A percentile compares a stretch with the other conserved stretches of the same genome.
Evolutionary conservation across 129 eudicot genomes (phyloP).

Genomic region (Mikania micrantha): DNA sequence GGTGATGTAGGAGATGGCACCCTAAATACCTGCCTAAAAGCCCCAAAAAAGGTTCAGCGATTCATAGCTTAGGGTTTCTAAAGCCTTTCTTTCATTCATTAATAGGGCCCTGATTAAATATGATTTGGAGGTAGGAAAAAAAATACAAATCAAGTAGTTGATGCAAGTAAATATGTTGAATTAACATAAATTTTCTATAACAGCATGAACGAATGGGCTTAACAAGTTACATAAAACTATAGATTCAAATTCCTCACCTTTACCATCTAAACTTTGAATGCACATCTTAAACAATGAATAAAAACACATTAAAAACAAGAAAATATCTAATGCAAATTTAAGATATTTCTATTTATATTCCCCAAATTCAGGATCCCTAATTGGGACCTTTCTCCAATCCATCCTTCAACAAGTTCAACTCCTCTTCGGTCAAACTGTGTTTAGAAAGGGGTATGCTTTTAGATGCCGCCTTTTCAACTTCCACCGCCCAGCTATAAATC

Average conservation of each 20-base stretch:
- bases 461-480: conserved; percentile 55
- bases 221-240: conserved; percentile 24
- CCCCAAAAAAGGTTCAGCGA: too few relatives aligned
- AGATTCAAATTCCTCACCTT: conserved; percentile 22
- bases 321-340: conserved; percentile 14
- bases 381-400: conserved; percentile 43
- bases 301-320: conserved; percentile 6
- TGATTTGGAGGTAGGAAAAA: neutral
- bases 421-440: conserved; percentile 79
- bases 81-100: too few relatives aligned
- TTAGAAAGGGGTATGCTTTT: conserved; percentile 37
- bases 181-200: conserved; percentile 26
- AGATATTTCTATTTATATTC: conserved; percentile 33
- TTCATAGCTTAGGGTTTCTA: too few relatives aligned
- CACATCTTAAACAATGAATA: conserved; percentile 10
- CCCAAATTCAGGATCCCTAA: conserved; percentile 44
- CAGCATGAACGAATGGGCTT: conserved; percentile 19
- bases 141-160: conserved; percentile 1
- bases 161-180: conserved; percentile 20
- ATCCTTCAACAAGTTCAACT: conserved; percentile 65
- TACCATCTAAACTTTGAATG: conserved; percentile 23
- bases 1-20: too few relatives aligned
- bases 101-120: too few relatives aligned
- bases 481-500: conserved; percentile 90
- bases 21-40: too few relatives aligned